Evolutionary conservation across 495 filamentous ascomycete species (phyloP), one percentile per base, ranked within the genome.

Genomic region (Penicillium simplicissimum): DNA sequence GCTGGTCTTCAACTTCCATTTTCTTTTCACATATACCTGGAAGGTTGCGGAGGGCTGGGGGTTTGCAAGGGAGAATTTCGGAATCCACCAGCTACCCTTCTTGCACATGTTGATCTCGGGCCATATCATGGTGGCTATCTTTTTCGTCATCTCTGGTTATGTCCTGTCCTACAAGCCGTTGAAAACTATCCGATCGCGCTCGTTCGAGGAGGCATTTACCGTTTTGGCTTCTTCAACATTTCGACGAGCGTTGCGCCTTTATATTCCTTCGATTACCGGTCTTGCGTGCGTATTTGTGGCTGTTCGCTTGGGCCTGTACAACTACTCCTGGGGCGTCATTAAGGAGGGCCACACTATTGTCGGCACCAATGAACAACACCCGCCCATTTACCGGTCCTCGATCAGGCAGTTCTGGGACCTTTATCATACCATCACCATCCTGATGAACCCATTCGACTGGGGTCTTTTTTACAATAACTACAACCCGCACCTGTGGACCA

Each of bases 111-210:
- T 90, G 11, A 85, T 84, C 68, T 85, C 84, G 8, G 87, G 86
- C 34, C 82, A 85, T 53, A 85, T 88, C 52, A 88, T 89, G 87
- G 88, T 91, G 10, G 82, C 86, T 67, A 84, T 90, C 49, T 90
- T 91, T 78, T 90, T 90, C 73, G 84, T 90, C 58, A 85, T 91
- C 45, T 89, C 87, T 7, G 87, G 88, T 61, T 88, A 87, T 61
- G 87, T 86, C 1, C 76, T 90, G 9, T 87, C 86, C 14, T 83
- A 85, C 61, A 87, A 88, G 60, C 84, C 88, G 0, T 68, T 90
- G 36, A 82, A 82, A 60, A 73, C 77, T n/a, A 82, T 86, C 42
- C 85, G 84, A 54, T 75, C 73, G 33, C 79, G 81, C 38, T 75
- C 82, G 37, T 84, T 74, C 64, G 81, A 81, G 28, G 72, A 80